A percentile compares a stretch with the other conserved stretches of the same genome.
These are phyloP conservation scores for Lipomyces yamadae DNA, from an alignment of 805 yeast species.

Conservation along the genomic window DNA sequence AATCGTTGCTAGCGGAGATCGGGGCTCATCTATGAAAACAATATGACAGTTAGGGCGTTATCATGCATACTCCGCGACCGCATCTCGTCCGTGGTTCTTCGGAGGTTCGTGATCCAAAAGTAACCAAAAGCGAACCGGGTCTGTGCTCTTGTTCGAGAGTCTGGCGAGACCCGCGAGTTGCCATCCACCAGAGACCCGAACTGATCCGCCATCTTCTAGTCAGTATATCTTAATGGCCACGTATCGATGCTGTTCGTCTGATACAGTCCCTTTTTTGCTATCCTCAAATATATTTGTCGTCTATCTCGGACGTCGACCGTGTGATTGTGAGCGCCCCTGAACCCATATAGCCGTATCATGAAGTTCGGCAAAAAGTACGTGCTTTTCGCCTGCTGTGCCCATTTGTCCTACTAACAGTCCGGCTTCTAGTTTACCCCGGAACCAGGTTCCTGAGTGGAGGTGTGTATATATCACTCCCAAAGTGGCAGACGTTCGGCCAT, in stretches of 20 bases:
- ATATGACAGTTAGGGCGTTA: not conserved
- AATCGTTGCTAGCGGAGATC: too few relatives aligned
- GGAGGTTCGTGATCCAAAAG: not conserved
- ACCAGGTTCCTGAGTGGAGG: conserved; percentile 95
- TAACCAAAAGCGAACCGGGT: too few relatives aligned
- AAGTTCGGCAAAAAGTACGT: conserved; percentile 75
- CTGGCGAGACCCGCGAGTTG: too few relatives aligned
- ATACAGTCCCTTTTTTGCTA: not conserved
- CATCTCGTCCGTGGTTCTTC: not conserved
- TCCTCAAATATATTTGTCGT: not conserved
- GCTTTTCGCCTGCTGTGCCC: not conserved
- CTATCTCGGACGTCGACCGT: not conserved
- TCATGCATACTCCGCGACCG: not conserved
- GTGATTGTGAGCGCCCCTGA: not conserved
- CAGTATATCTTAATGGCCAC: conserved; percentile 2
- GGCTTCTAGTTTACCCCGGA: conserved; percentile 57
- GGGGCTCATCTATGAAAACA: too few relatives aligned
- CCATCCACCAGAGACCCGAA: too few relatives aligned
- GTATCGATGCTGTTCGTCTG: not conserved
- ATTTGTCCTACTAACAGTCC: not conserved
- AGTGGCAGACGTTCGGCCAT: not conserved
- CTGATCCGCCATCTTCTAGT: not conserved
- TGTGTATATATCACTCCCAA: conserved; percentile 29
- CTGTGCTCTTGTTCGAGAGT: not conserved
- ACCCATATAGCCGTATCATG: conserved; percentile 48